These are phyloP conservation scores for Diutina catenulata DNA, from an alignment of 1,139 yeast genomes.

Conservation along the genomic window DNA sequence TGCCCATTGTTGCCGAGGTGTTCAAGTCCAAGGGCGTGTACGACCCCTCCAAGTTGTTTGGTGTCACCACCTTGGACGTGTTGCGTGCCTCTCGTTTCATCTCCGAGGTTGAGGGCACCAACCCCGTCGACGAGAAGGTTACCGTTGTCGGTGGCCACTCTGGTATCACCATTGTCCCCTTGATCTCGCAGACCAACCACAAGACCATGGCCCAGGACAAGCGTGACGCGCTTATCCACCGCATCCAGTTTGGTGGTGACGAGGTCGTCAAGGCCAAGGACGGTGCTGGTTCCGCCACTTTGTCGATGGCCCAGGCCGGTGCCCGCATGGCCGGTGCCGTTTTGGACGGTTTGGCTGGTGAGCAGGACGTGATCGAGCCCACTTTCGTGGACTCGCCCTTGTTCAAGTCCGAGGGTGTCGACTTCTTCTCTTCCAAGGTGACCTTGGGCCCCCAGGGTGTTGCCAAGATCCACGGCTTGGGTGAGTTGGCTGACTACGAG, in stretches of 20 bases:
- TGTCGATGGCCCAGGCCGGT: constrained; percentile 96
- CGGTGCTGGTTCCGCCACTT: constrained; percentile 90
- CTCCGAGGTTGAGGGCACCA: constrained; percentile 47
- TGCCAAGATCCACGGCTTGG: constrained; percentile 40
- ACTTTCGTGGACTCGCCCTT: constrained; percentile 36
- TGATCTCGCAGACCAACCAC: constrained; percentile 58
- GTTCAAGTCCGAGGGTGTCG: constrained; percentile 32
- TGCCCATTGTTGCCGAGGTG: constrained; percentile 84
- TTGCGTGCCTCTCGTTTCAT: constrained; percentile 86
- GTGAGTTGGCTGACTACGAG: constrained; percentile 44
- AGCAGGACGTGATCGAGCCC: constrained; percentile 36
- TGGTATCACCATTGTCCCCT: constrained; percentile 88
- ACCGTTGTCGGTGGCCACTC: constrained; percentile 97
- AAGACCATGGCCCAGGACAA: constrained; percentile 36
- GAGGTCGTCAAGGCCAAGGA: constrained; percentile 94
- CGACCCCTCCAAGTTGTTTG: constrained; percentile 73
- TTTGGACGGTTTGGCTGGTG: constrained; percentile 58
- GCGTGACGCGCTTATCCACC: constrained; percentile 62
- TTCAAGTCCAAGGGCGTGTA: constrained; percentile 64
- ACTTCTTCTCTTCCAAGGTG: constrained; percentile 57
- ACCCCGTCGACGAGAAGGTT: constrained; percentile 51
- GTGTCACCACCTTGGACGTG: constrained; percentile 86
- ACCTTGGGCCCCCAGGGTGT: constrained; percentile 49
- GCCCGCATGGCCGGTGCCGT: constrained; percentile 73
- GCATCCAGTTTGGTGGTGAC: constrained; percentile 96